A percentile compares a stretch with the other conserved stretches of the same genome.
Evolutionary conservation across 2,329 filamentous ascomycete species (phyloP).

Genomic region (Trichoderma cornu-damae): DNA sequence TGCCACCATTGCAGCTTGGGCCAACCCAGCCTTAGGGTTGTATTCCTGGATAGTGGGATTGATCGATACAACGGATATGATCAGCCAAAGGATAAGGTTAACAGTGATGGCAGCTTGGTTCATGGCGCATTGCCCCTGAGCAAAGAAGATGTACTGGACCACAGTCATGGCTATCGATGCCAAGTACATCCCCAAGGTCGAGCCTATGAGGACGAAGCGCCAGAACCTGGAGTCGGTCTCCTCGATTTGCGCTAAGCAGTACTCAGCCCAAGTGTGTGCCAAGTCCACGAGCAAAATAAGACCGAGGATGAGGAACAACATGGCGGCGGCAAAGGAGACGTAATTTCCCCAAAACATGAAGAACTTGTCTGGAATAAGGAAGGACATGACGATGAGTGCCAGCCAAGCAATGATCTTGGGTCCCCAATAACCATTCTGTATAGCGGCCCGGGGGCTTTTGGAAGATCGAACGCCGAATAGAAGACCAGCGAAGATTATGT

Average conservation of each 20-base stretch:
- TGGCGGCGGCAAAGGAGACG: slow-evolving; percentile 78
- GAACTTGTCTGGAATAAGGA: slow-evolving; percentile 91
- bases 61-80: slow-evolving; percentile 77
- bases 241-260: slow-evolving; percentile 91
- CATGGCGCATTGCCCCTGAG: slow-evolving; percentile 75
- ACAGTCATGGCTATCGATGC: slow-evolving; percentile 90
- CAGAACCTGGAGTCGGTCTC: slow-evolving; percentile 77
- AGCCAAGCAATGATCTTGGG: slow-evolving; percentile 92
- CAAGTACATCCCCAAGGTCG: slow-evolving; percentile 89
- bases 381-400: slow-evolving; percentile 79
- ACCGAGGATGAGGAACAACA: slow-evolving; percentile 89
- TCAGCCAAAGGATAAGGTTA: slow-evolving; percentile 79
- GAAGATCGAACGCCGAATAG: slow-evolving; percentile 83
- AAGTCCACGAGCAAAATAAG: slow-evolving; percentile 90
- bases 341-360: slow-evolving; percentile 97
- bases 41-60: slow-evolving; percentile 85
- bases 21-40: slow-evolving; percentile 88
- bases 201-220: slow-evolving; percentile 83
- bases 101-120: slow-evolving; percentile 95
- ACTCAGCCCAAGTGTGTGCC: slow-evolving; percentile 95
- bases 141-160: slow-evolving; percentile 96
- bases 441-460: slow-evolving; percentile 76
- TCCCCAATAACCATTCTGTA: slow-evolving; percentile 99
- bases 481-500: slow-evolving; percentile 77
- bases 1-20: slow-evolving; percentile 96